These are phyloP conservation scores for Silene noctiflora DNA, from an alignment of 179 eudicot genomes.

Conservation along the genomic window DNA sequence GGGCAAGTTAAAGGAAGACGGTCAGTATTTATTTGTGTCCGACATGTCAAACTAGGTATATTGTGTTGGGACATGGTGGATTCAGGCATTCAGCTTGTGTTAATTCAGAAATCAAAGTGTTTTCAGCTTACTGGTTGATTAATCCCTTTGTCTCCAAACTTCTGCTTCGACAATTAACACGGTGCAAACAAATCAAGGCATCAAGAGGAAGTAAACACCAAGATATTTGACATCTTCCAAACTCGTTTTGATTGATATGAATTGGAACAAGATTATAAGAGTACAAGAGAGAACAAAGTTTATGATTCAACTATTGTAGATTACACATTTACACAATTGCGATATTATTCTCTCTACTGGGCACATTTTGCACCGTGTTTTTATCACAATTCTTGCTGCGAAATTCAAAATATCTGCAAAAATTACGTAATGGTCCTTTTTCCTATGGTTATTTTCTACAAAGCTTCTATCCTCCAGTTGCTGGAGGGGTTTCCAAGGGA, in stretches of 20 bases:
- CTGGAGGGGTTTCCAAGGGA: conserved; percentile 28
- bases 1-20: too few relatives aligned
- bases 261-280: too few relatives aligned
- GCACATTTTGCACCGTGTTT: conserved; percentile 20
- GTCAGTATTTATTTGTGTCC: too few relatives aligned
- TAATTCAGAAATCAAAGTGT: too few relatives aligned
- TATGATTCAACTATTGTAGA: conserved; percentile 21
- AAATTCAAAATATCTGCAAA: conserved; percentile 38
- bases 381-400: neutral
- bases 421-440: conserved; percentile 12
- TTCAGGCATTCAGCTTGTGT: too few relatives aligned
- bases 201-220: conserved; percentile 1
- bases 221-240: conserved; percentile 10
- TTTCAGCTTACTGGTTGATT: too few relatives aligned
- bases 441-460: neutral
- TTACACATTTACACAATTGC: neutral
- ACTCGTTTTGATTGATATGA: conserved; percentile 16
- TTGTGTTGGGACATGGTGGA: too few relatives aligned
- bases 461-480: neutral
- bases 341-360: conserved; percentile 31
- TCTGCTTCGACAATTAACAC: too few relatives aligned
- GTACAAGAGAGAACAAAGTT: conserved; percentile 36
- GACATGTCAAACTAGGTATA: too few relatives aligned
- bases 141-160: neutral
- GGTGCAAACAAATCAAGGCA: too few relatives aligned